Evolutionary conservation across 2,329 filamentous ascomycete genomes (phyloP).

Genomic region (Thermomyces lanuginosus): DNA sequence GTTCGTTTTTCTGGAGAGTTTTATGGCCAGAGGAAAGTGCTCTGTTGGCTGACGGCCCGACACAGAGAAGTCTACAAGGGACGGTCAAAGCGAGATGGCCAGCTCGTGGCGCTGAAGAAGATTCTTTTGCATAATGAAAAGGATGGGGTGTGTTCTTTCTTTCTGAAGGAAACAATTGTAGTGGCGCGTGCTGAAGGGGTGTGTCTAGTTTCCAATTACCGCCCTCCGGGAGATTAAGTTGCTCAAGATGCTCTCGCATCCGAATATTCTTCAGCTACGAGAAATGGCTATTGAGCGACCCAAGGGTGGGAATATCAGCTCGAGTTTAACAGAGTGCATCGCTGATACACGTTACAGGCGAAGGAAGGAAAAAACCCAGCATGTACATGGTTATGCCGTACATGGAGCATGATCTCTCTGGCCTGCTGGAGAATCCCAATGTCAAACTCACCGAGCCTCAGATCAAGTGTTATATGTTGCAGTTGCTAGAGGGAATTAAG

Average conservation of each 20-base stretch:
- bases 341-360: slow-evolving; percentile 32
- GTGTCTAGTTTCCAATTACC: slow-evolving; percentile 73
- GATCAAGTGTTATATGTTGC: slow-evolving; percentile 95
- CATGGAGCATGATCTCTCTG: slow-evolving; percentile 98
- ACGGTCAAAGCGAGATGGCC: slow-evolving; percentile 55
- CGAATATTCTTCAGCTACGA: slow-evolving; percentile 70
- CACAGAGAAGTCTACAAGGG: slow-evolving; percentile 78
- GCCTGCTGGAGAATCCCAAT: slow-evolving; percentile 82
- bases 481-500: slow-evolving; percentile 72
- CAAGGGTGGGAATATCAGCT: slow-evolving; percentile 33
- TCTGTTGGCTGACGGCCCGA: slow-evolving; percentile 7
- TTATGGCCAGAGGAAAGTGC: slow-evolving; percentile 3
- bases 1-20: slow-evolving; percentile 29
- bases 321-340: slow-evolving; percentile 1
- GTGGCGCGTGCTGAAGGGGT: neutral
- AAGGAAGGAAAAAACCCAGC: slow-evolving; percentile 59
- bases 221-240: slow-evolving; percentile 95
- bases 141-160: slow-evolving; percentile 54
- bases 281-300: slow-evolving; percentile 88
- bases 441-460: slow-evolving; percentile 76
- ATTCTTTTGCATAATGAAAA: slow-evolving; percentile 99
- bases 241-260: slow-evolving; percentile 82
- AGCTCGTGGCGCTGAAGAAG: slow-evolving; percentile 82
- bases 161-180: neutral
- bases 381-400: slow-evolving; percentile 99